These are phyloP conservation scores for Phanerodontia chrysosporium DNA, from an alignment of 768 basidiomycete genomes.

Conservation along the genomic window DNA sequence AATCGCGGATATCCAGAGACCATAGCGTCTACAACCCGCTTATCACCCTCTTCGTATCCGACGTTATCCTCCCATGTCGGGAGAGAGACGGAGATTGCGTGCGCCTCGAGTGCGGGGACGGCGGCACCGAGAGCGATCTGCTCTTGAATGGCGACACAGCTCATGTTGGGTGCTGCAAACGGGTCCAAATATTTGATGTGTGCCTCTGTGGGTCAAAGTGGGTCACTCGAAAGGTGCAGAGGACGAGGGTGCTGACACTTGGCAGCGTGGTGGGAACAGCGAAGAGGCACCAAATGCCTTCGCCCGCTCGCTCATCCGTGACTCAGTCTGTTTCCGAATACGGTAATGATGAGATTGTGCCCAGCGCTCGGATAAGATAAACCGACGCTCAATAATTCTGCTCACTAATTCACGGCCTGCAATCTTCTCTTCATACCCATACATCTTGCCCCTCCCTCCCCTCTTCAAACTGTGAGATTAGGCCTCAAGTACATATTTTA, in stretches of 20 bases:
- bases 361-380: not conserved
- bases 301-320: not conserved
- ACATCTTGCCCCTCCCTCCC: not conserved
- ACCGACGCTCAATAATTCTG: not conserved
- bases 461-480: not conserved
- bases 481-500: not conserved
- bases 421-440: not conserved
- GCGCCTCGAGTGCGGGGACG: slow-evolving; percentile 67
- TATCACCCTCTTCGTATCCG: slow-evolving; percentile 86
- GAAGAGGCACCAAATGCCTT: not conserved
- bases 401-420: not conserved
- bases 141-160: not conserved
- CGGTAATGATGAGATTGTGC: not conserved
- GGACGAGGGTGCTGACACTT: not conserved
- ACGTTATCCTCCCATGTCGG: slow-evolving; percentile 92
- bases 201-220: not conserved
- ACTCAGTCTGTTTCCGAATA: not conserved
- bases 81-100: slow-evolving; percentile 93
- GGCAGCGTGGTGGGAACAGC: not conserved
- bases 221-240: not conserved
- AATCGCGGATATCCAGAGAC: slow-evolving; percentile 91
- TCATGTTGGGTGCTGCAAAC: not conserved
- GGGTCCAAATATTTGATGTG: not conserved
- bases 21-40: slow-evolving; percentile 75
- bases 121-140: slow-evolving; percentile 37